phyloP scores from a whole-genome alignment of 2,329 filamentous ascomycete species.

The Dactylellina sp. region DNA sequence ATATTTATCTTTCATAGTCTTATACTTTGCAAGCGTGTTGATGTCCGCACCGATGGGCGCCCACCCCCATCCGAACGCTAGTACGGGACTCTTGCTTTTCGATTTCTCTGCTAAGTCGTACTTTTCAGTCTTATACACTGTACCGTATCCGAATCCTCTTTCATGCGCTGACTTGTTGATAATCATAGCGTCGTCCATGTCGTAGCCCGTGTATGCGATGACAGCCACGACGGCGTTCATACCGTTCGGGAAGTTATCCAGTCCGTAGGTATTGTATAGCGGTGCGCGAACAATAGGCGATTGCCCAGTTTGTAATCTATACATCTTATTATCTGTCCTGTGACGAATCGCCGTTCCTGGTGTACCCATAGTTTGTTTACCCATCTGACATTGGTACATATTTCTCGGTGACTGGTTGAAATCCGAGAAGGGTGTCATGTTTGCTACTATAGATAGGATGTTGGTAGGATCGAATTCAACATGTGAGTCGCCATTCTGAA shows the following conservation, averaged over 20 bases:
- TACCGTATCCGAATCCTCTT: constrained; percentile 92
- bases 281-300: constrained; percentile 92
- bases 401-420: constrained; percentile 99
- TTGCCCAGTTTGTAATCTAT: constrained; percentile 93
- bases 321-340: constrained; percentile 96
- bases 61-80: constrained; percentile 55
- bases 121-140: constrained; percentile 97
- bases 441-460: constrained; percentile 95
- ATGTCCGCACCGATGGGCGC: constrained; percentile 50
- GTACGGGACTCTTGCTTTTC: constrained; percentile 41
- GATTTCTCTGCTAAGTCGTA: constrained; percentile 72
- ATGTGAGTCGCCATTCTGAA: constrained; percentile 88
- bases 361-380: constrained; percentile 99
- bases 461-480: constrained; percentile 95
- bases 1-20: constrained; percentile 53
- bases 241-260: constrained; percentile 98
- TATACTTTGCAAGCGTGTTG: constrained; percentile 38
- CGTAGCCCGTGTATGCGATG: constrained; percentile 98
- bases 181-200: constrained; percentile 99
- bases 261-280: constrained; percentile 92
- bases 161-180: constrained; percentile 97
- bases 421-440: constrained; percentile 98
- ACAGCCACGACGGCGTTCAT: constrained; percentile 96
- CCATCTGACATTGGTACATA: constrained; percentile 99
- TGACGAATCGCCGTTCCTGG: constrained; percentile 85